Percentiles rank a stretch among this genome's conserved stretches.
Conservation (phyloP, 2,329 filamentous ascomycete genomes). For the Beauveria varroae region DNA sequence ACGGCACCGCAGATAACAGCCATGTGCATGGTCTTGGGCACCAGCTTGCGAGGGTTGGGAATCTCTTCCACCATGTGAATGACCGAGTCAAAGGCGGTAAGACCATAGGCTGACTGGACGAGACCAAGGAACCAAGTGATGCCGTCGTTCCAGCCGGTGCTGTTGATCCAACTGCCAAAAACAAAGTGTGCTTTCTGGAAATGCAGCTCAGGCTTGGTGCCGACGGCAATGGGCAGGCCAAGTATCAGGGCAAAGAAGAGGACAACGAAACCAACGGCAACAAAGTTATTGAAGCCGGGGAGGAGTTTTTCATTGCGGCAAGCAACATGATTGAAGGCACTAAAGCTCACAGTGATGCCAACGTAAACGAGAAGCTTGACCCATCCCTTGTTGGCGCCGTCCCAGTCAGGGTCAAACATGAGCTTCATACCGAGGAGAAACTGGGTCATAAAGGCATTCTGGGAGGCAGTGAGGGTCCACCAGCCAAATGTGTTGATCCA, state of each 20-base stretch:
- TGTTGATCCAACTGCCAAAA: constrained; percentile 40
- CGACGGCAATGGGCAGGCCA: constrained; percentile 44
- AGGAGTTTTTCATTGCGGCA: constrained; percentile 35
- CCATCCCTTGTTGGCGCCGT: constrained; percentile 39
- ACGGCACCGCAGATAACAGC: constrained; percentile 41
- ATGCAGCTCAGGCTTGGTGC: constrained; percentile 31
- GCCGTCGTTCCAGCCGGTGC: constrained; percentile 44
- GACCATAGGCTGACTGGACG: constrained; percentile 47
- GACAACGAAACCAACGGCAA: constrained; percentile 43
- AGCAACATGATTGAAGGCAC: constrained; percentile 41
- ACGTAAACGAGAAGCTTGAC: constrained; percentile 48
- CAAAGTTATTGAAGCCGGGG: constrained; percentile 48
- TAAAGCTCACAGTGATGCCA: constrained; percentile 39
- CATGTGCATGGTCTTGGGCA: constrained; percentile 44
- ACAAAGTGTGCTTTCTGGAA: constrained; percentile 45
- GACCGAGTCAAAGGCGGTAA: constrained; percentile 51
- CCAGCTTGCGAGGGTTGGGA: constrained; percentile 41
- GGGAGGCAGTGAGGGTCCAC: constrained; percentile 49
- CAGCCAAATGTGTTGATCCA: constrained; percentile 56
- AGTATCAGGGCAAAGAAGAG: constrained; percentile 46
- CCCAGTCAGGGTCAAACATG: constrained; percentile 42
- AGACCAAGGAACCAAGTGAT: constrained; percentile 52
- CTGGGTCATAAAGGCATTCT: constrained; percentile 50
- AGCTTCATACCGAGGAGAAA: constrained; percentile 50
- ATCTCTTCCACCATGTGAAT: constrained; percentile 54